These are phyloP conservation scores for Amauroascus verrucosus DNA, from an alignment of 2,329 filamentous ascomycete genomes.

Conservation along the genomic window DNA sequence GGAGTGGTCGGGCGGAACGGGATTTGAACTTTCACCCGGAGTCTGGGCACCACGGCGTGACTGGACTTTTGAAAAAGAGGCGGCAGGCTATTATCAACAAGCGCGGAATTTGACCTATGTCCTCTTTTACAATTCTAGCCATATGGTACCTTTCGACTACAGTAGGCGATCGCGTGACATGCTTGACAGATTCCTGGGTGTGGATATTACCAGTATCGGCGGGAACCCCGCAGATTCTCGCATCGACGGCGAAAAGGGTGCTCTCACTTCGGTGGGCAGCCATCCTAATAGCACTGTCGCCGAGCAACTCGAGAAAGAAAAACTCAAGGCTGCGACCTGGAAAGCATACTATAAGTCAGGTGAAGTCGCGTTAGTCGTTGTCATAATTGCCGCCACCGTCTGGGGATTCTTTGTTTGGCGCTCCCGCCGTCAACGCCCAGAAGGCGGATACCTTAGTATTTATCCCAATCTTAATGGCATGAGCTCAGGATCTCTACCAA, in stretches of 20 bases:
- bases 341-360: conserved; percentile 79
- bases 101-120: conserved; percentile 94
- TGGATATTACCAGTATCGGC: conserved; percentile 83
- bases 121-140: conserved; percentile 86
- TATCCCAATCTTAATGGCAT: conserved; percentile 35
- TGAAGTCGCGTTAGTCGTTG: conserved; percentile 72
- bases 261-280: conserved; percentile 64
- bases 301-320: conserved; percentile 58
- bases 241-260: conserved; percentile 76
- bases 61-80: conserved; percentile 85
- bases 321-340: conserved; percentile 78
- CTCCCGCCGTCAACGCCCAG: conserved; percentile 43
- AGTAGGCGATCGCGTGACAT: conserved; percentile 82
- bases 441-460: conserved; percentile 33
- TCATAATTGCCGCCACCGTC: conserved; percentile 58
- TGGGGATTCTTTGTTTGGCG: conserved; percentile 66
- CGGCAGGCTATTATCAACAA: conserved; percentile 85
- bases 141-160: conserved; percentile 97
- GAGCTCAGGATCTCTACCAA: conserved; percentile 31
- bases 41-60: conserved; percentile 85
- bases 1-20: conserved; percentile 82
- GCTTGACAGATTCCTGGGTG: conserved; percentile 90
- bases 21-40: conserved; percentile 78
- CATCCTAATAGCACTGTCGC: conserved; percentile 58
- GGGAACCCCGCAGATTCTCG: conserved; percentile 66